Evolutionary conservation across 2,329 filamentous ascomycete genomes (phyloP), one percentile per base, ranked within the genome.

Genomic region (Colletotrichum zoysiae): DNA sequence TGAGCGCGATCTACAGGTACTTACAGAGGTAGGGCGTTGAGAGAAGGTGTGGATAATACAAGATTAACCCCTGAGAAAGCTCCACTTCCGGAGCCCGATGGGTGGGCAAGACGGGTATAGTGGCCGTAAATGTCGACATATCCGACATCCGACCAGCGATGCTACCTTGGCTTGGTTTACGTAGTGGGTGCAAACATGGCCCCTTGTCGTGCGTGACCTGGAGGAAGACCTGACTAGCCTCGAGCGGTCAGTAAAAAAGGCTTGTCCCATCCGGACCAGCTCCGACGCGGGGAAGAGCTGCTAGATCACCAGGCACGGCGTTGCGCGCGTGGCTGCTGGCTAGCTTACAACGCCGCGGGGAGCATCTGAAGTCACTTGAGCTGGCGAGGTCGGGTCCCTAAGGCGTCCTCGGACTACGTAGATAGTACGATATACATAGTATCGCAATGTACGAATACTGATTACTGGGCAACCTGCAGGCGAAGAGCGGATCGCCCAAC

Each of bases 51-150:
- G 69, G 55, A 60, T 51, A 55, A 60, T 51, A 65, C 44, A 48
- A 71, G 55, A 72, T 70, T 57, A 55, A 55, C 48, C 55, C 35
- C 50, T 71, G 42, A 55, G 53, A 56, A 40, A 40, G 65, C 46
- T 44, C 69, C 69, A 61, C 59, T 46, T 42, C 46, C 16, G 55
- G 60, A 66, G 65, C 33, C 30, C 4, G 30, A 30, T 30, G 30
- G 30, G 30, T 23, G 33, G 38, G 48, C 46, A 60, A 61, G 65
- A 56, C 70, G 65, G 70, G 38, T 35, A 33, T 55, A 23, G 48
- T 48, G 30, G 56, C 70, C 66, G 66, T 48, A 70, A 70, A 50
- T 65, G 70, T 70, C 55, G 59, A 72, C 33, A 55, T 40, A 20
- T 7, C 65, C 66, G 65, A 67, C 46, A 23, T 7, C 65, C 66